Conservation (phyloP, 139 green algal species). For the Coelastrella sp. region DNA sequence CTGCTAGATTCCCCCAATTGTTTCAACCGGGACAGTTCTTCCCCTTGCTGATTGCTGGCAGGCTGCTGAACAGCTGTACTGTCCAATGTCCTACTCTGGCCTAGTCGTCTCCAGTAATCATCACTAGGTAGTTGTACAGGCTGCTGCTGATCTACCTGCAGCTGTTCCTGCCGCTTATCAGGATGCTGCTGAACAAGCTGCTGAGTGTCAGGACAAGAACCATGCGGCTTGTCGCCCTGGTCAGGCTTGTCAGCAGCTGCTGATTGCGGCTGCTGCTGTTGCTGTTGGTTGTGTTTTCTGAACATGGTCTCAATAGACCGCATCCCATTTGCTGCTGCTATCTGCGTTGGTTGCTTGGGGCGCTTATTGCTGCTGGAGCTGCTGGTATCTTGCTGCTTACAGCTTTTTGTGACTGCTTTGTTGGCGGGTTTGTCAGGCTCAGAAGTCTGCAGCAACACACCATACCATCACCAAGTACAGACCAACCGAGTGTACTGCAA, state of each 20-base stretch:
- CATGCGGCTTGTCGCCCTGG: neutral
- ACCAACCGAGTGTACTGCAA: too few relatives aligned
- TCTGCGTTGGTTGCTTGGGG: neutral
- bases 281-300: neutral
- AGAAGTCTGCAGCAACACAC: neutral
- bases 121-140: neutral
- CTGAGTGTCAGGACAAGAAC: neutral
- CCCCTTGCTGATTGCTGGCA: neutral
- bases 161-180: neutral
- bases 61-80: neutral
- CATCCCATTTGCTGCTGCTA: slow-evolving; percentile 27
- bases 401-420: neutral
- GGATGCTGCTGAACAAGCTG: neutral
- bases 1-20: too few relatives aligned
- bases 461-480: too few relatives aligned
- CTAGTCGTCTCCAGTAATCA: neutral
- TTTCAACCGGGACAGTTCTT: too few relatives aligned
- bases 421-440: slow-evolving; percentile 13
- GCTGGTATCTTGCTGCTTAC: neutral
- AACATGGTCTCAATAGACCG: neutral
- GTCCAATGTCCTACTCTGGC: neutral
- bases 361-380: neutral
- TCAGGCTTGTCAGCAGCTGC: neutral
- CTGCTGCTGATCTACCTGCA: neutral
- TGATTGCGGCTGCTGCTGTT: neutral